phyloP scores from a whole-genome alignment of 2,329 filamentous ascomycete genomes.

The Aspergillus quadrilineatus region DNA sequence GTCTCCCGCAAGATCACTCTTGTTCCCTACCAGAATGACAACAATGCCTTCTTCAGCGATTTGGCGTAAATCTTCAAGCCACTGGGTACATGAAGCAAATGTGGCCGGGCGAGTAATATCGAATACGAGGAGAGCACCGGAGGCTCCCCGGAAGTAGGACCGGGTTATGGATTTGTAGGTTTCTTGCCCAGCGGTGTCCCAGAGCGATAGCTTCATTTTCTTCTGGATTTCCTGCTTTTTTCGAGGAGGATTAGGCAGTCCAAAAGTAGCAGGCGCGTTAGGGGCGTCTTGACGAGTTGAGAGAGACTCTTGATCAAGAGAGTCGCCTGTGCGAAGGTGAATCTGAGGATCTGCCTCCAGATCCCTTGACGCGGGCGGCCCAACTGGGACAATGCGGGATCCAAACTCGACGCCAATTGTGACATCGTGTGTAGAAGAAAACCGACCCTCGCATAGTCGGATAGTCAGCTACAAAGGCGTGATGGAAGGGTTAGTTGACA shows the following conservation, averaged over 20 bases:
- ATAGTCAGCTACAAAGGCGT: slow-evolving; percentile 68
- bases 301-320: slow-evolving; percentile 15
- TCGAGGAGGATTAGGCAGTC: slow-evolving; percentile 37
- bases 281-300: slow-evolving; percentile 13
- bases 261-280: slow-evolving; percentile 22
- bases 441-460: slow-evolving; percentile 93
- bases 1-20: slow-evolving; percentile 71
- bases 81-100: slow-evolving; percentile 84
- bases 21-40: slow-evolving; percentile 93
- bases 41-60: slow-evolving; percentile 96
- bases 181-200: slow-evolving; percentile 96
- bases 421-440: slow-evolving; percentile 91
- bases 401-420: slow-evolving; percentile 97
- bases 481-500: slow-evolving; percentile 12
- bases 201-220: slow-evolving; percentile 92
- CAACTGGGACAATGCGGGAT: slow-evolving; percentile 86
- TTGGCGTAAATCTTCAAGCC: slow-evolving; percentile 89
- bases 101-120: slow-evolving; percentile 85
- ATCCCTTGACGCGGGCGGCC: slow-evolving; percentile 69
- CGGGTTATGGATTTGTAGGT: slow-evolving; percentile 96
- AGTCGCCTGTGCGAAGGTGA: slow-evolving; percentile 6
- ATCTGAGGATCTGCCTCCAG: slow-evolving; percentile 52
- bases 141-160: slow-evolving; percentile 85
- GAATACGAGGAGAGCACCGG: slow-evolving; percentile 81
- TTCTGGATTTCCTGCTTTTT: slow-evolving; percentile 50